phyloP scores from a whole-genome alignment of 2,329 filamentous ascomycete genomes.

The Clonostachys solani region DNA sequence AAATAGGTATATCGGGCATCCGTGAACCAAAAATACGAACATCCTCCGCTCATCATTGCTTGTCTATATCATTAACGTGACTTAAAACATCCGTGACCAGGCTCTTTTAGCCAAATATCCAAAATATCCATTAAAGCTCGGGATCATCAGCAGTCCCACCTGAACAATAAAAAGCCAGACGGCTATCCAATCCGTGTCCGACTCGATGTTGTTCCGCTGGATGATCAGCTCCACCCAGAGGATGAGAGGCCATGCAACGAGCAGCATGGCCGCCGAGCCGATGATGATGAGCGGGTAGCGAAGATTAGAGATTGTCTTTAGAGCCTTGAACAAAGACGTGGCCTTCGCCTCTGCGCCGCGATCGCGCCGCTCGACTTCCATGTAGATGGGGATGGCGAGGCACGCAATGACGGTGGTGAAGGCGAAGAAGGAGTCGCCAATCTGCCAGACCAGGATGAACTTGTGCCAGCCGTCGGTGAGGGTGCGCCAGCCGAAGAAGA shows the following conservation, averaged over 20 bases:
- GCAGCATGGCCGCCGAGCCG: conserved; percentile 5
- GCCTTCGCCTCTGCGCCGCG: conserved; percentile 1
- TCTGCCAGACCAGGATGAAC: conserved; percentile 9
- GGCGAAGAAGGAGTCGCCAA: conserved; percentile 6
- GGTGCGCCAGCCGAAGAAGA: conserved; percentile 11
- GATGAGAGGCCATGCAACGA: conserved; percentile 7
- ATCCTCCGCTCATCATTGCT: too few species aligned
- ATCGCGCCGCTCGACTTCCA: not conserved
- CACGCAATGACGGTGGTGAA: conserved; percentile 1
- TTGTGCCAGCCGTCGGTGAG: conserved; percentile 9
- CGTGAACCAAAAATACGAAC: too few species aligned
- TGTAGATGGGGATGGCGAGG: conserved; percentile 1
- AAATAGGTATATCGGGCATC: too few species aligned
- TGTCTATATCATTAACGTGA: too few species aligned
- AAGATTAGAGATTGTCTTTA: not conserved
- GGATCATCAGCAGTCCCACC: conserved; percentile 4
- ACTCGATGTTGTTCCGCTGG: conserved; percentile 7
- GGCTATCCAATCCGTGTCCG: conserved; percentile 7
- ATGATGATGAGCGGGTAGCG: conserved; percentile 7
- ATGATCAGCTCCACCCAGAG: conserved; percentile 10
- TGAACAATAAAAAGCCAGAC: conserved; percentile 9
- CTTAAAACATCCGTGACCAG: not conserved
- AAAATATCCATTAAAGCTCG: conserved; percentile 3
- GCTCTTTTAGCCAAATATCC: not conserved
- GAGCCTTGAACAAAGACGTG: not conserved